Conservation (phyloP, 169 alveolate genomes). For the Hepatocystis sp. region DNA sequence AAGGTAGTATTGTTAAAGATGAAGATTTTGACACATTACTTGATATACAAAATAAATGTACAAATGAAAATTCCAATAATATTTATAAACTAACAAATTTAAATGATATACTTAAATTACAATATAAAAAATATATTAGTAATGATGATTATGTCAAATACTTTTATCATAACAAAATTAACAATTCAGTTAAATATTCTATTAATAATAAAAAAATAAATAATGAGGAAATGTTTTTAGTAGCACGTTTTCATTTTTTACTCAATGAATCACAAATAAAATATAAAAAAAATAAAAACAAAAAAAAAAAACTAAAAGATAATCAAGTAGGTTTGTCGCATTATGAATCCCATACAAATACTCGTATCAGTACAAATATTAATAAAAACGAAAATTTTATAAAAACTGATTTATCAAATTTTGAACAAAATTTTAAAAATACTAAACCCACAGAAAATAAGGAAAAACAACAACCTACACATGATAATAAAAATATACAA, state of each 20-base stretch:
- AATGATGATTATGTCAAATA: constrained; percentile 32
- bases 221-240: constrained; percentile 27
- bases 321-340: no score
- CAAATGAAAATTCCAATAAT: constrained; percentile 39
- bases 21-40: constrained; percentile 54
- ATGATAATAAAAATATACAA: no score
- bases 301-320: no score
- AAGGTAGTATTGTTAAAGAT: constrained; percentile 52
- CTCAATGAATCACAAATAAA: constrained; percentile 15
- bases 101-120: constrained; percentile 18
- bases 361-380: not conserved
- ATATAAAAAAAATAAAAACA: constrained; percentile 19
- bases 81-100: constrained; percentile 17
- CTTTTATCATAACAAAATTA: constrained; percentile 26
- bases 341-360: not conserved
- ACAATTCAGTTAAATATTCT: constrained; percentile 33
- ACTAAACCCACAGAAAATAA: not conserved
- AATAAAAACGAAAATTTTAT: no score
- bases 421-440: no score
- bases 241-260: constrained; percentile 28
- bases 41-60: constrained; percentile 60
- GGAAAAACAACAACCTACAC: not conserved
- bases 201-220: constrained; percentile 46
- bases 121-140: constrained; percentile 30
- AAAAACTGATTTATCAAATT: no score